Evolutionary conservation across 2,329 filamentous ascomycete species (phyloP).

Genomic region (Fusarium sp.): DNA sequence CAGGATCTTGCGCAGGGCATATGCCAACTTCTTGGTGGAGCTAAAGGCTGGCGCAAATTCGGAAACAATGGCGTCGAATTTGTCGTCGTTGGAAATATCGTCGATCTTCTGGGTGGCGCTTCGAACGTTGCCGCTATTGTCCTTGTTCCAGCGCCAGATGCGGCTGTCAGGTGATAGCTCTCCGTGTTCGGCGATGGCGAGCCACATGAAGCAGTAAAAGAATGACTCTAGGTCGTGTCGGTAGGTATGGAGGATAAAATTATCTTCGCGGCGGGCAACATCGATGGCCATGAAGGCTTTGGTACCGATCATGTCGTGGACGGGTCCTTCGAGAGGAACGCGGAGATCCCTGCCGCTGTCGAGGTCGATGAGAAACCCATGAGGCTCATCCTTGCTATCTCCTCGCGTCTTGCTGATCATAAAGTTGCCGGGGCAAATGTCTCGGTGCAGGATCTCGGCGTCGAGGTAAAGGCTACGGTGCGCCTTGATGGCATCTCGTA

Average conservation of each 20-base stretch:
- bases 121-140: not conserved
- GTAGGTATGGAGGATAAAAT: conserved; percentile 26
- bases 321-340: conserved; percentile 35
- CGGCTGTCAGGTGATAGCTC: not conserved
- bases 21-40: not conserved
- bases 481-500: conserved; percentile 52
- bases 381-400: not conserved
- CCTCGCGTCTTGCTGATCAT: conserved; percentile 45
- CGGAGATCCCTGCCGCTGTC: conserved; percentile 31
- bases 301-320: conserved; percentile 22
- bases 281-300: conserved; percentile 45
- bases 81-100: not conserved
- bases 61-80: not conserved
- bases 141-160: not conserved
- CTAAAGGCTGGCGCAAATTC: conserved; percentile 11
- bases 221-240: conserved; percentile 47
- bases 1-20: not conserved
- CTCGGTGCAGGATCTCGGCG: conserved; percentile 51
- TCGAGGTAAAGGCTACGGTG: conserved; percentile 50
- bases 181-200: not conserved
- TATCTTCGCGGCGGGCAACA: not conserved
- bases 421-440: conserved; percentile 54
- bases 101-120: not conserved
- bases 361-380: conserved; percentile 44
- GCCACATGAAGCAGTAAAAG: conserved; percentile 43